Evolutionary conservation across 139 green algal genomes (phyloP), one percentile per base, ranked within the genome.

Genomic region (Trebouxia sp.): DNA sequence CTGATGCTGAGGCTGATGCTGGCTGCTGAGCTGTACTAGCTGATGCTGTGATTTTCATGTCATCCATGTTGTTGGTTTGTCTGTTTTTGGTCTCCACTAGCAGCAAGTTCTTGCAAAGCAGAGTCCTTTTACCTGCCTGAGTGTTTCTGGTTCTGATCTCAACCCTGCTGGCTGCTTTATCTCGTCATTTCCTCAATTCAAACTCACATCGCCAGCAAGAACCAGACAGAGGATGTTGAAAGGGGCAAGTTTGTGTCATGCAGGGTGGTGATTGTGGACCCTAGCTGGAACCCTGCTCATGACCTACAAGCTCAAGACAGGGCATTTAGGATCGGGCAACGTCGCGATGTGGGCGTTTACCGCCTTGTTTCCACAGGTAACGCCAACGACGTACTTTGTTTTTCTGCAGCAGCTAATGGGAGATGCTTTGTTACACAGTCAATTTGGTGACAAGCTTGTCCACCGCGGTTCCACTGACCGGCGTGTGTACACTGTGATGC

Each of bases 321-420:
- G 1, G 90, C 94, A 0, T 97, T 90, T 78, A 86, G 94, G 41
- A 90, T 96, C 51, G 94, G 94, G 10, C 94, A 97, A 84, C 74
- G 56, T 24, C 83, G 89, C 0, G 88, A 98, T 76, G 91, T 98
- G 17, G 58, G 85, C 5, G 91, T 97, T 26, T 93, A 93, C 79
- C 86, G 92, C 35, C 85, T 97, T 9, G 76, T 96, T 12, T 62
- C 72, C 42, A 62, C 72, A 65, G 72, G 69, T 77, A 41, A 6
- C 17, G 37, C 32, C 3, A 32, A 2, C 65, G 5, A 26, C 14
- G 32, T 4, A n/a, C 37, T 32, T 32, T n/a, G 50, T 22, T 28
- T 22, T 58, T 17, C 50, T 58, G 22, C 50, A 58, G 50, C 50
- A 58, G 22, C 20, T 17, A 17, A 17, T 3, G 3, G 20, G 22